A percentile compares a stretch with the other conserved stretches of the same genome.
phyloP scores from a whole-genome alignment of 352 stramenopile species.

The Phytophthora foliorum region DNA sequence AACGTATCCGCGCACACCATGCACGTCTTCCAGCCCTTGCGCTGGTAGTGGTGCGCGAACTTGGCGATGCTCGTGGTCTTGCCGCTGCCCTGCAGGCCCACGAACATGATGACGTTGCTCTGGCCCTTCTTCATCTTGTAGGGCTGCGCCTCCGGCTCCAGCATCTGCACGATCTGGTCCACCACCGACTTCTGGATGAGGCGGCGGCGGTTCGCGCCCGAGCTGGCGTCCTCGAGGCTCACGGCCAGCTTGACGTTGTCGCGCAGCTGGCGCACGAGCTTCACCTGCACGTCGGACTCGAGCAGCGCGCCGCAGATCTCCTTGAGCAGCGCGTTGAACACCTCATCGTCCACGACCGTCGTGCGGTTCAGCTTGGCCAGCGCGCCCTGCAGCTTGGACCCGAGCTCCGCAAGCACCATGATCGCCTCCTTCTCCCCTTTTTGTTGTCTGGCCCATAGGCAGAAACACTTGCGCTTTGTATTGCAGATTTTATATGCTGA shows the following conservation, averaged over 20 bases:
- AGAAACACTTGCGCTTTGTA: constrained; percentile 3
- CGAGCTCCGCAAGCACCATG: constrained; percentile 93
- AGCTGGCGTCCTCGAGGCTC: constrained; percentile 82
- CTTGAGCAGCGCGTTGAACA: constrained; percentile 91
- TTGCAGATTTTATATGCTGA: too few species aligned
- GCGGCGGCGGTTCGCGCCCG: constrained; percentile 85
- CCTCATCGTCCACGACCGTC: constrained; percentile 92
- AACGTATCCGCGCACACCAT: constrained; percentile 99
- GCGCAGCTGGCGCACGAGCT: constrained; percentile 89
- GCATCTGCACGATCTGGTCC: constrained; percentile 91
- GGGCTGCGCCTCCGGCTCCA: constrained; percentile 85
- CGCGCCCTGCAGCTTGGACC: constrained; percentile 88
- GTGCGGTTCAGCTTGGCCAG: constrained; percentile 90
- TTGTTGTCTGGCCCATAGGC: neutral
- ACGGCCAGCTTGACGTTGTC: constrained; percentile 92
- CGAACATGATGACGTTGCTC: constrained; percentile 95
- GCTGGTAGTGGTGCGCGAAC: constrained; percentile 98
- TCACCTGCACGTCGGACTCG: constrained; percentile 91
- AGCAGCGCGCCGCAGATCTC: constrained; percentile 93
- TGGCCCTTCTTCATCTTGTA: constrained; percentile 94
- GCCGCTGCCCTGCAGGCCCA: constrained; percentile 94
- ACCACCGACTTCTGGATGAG: constrained; percentile 94
- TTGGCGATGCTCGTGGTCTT: constrained; percentile 99
- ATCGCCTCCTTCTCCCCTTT: constrained; percentile 5
- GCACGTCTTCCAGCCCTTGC: constrained; percentile 97